These are phyloP conservation scores for Melaleuca alternifolia DNA, from an alignment of 345 rosid genomes.

Conservation along the genomic window DNA sequence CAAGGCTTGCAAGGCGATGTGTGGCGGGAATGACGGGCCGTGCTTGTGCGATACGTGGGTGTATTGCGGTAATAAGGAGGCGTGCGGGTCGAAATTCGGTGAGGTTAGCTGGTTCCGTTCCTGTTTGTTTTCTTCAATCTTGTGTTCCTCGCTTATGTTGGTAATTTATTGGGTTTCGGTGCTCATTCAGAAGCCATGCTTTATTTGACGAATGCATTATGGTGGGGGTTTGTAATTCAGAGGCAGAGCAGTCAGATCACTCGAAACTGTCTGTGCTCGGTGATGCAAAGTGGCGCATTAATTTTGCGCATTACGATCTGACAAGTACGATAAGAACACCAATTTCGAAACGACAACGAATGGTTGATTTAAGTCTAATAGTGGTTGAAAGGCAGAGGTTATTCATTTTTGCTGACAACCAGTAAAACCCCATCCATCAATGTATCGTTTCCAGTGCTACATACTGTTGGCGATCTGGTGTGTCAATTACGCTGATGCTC, in stretches of 20 bases:
- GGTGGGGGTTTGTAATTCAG: not conserved
- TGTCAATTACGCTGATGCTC: not conserved
- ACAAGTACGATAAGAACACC: not conserved
- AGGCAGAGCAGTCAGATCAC: not conserved
- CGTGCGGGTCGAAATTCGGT: constrained; percentile 80
- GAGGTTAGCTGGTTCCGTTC: constrained; percentile 42
- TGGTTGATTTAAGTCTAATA: not conserved
- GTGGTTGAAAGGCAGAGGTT: not conserved
- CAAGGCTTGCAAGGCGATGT: constrained; percentile 82
- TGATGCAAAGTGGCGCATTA: not conserved
- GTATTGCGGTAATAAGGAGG: constrained; percentile 61
- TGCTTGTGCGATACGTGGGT: constrained; percentile 98
- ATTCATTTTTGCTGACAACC: not conserved
- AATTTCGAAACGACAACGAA: not conserved
- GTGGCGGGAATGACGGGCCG: constrained; percentile 78
- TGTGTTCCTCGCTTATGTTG: not conserved
- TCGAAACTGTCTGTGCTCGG: not conserved
- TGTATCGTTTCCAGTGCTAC: not conserved
- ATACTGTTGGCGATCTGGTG: not conserved
- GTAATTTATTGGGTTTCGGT: not conserved
- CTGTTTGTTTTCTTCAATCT: not conserved
- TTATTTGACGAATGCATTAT: not conserved
- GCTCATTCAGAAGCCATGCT: not conserved
- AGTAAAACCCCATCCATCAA: not conserved
- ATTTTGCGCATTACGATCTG: not conserved